phyloP scores from a whole-genome alignment of 306 rosid genomes.

The Quercus robur region DNA sequence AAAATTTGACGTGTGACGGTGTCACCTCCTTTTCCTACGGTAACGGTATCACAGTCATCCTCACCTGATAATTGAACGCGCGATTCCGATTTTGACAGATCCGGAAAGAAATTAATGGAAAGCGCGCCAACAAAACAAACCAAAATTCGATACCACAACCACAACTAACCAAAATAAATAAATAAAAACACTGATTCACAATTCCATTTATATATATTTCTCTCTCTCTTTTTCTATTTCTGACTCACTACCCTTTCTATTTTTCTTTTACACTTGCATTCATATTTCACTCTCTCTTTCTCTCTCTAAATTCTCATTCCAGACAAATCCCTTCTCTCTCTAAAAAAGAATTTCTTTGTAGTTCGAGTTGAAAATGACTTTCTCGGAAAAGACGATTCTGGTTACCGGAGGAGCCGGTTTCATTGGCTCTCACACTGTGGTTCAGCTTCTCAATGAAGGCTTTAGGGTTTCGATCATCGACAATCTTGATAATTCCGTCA shows the following conservation, averaged over 20 bases:
- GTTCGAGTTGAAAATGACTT: conserved; percentile 30
- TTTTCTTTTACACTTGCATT: no score
- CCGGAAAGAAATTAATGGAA: neutral
- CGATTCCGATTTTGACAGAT: neutral
- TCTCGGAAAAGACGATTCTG: conserved; percentile 50
- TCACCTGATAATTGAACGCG: no score
- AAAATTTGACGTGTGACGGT: no score
- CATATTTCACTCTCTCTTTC: no score
- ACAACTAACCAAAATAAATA: neutral
- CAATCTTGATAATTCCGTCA: conserved; percentile 68
- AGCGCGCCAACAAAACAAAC: neutral
- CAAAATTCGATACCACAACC: neutral
- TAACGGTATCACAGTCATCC: no score
- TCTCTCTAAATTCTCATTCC: neutral
- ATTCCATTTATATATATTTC: no score
- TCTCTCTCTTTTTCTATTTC: neutral
- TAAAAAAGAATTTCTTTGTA: no score
- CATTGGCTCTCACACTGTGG: conserved; percentile 85
- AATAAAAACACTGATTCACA: no score
- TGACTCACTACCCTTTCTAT: no score
- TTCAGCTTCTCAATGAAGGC: conserved; percentile 75
- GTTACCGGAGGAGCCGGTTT: conserved; percentile 93
- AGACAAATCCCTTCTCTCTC: neutral
- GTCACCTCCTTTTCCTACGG: no score
- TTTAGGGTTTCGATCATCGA: conserved; percentile 61